Evolutionary conservation across 2,329 filamentous ascomycete genomes (phyloP).

Genomic region (Byssochlamys sp.): DNA sequence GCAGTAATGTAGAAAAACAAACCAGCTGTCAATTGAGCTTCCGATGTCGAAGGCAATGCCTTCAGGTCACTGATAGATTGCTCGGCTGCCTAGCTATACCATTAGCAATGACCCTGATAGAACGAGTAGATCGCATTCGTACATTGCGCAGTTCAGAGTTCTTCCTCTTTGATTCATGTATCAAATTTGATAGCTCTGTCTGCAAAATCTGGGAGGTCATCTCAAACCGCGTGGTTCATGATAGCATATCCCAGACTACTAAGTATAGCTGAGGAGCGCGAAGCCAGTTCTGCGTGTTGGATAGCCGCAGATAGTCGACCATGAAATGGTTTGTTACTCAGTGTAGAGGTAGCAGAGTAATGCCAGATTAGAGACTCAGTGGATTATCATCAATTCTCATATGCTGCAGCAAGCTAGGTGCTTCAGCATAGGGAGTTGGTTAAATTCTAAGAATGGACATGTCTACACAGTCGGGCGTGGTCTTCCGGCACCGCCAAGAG

Average conservation of each 20-base stretch:
- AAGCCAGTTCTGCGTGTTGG: not conserved
- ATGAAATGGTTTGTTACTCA: not conserved
- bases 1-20: slow-evolving; percentile 12
- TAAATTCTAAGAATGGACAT: not conserved
- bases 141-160: slow-evolving; percentile 75
- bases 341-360: not conserved
- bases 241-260: slow-evolving; percentile 21
- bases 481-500: slow-evolving; percentile 14
- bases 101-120: slow-evolving; percentile 11
- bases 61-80: slow-evolving; percentile 87
- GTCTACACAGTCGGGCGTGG: slow-evolving; percentile 7
- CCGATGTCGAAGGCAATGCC: slow-evolving; percentile 60
- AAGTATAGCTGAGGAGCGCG: slow-evolving; percentile 3
- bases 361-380: not conserved
- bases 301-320: not conserved
- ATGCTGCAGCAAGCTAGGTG: not conserved
- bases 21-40: slow-evolving; percentile 66
- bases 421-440: not conserved
- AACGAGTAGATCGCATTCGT: slow-evolving; percentile 10
- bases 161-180: slow-evolving; percentile 92
- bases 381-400: not conserved
- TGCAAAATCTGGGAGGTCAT: slow-evolving; percentile 89
- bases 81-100: slow-evolving; percentile 62
- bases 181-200: slow-evolving; percentile 78
- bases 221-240: slow-evolving; percentile 28